These are phyloP conservation scores for Plasmodium relictum DNA, from an alignment of 169 alveolate genomes.

Conservation along the genomic window DNA sequence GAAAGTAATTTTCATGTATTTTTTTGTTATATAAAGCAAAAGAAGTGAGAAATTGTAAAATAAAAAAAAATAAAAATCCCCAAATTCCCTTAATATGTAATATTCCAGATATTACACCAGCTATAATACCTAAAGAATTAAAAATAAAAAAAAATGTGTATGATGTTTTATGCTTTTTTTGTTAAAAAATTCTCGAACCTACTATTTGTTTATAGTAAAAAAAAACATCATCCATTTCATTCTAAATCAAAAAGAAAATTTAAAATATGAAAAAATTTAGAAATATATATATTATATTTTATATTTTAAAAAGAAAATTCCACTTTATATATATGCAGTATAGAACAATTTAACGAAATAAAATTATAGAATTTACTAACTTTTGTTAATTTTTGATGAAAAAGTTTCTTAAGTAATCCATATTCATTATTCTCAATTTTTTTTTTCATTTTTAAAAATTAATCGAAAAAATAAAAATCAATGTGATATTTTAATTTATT, in stretches of 20 bases:
- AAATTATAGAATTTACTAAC: slow-evolving; percentile 21
- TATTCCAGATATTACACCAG: slow-evolving; percentile 58
- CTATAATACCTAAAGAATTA: slow-evolving; percentile 51
- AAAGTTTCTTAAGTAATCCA: slow-evolving; percentile 51
- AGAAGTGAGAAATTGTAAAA: slow-evolving; percentile 51
- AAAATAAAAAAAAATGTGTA: slow-evolving; percentile 4
- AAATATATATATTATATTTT: slow-evolving; percentile 1
- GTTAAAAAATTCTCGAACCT: slow-evolving; percentile 18
- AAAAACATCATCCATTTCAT: slow-evolving; percentile 75
- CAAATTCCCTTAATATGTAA: slow-evolving; percentile 50
- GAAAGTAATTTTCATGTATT: slow-evolving; percentile 73
- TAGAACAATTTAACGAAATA: background rate
- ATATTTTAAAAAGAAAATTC: slow-evolving; percentile 11
- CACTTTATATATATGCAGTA: background rate
- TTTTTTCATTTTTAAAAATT: slow-evolving; percentile 64
- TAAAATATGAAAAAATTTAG: slow-evolving; percentile 7
- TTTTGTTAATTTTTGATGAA: slow-evolving; percentile 61
- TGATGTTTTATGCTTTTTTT: background rate
- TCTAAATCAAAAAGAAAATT: slow-evolving; percentile 31
- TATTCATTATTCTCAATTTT: slow-evolving; percentile 18
- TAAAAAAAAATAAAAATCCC: slow-evolving; percentile 70
- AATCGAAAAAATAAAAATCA: slow-evolving; percentile 10
- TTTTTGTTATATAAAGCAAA: slow-evolving; percentile 57
- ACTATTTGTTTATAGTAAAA: slow-evolving; percentile 70
- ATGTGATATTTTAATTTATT: slow-evolving; percentile 1